Evolutionary conservation across 306 rosid genomes (phyloP).

Genomic region (Cucumis cinereus): DNA sequence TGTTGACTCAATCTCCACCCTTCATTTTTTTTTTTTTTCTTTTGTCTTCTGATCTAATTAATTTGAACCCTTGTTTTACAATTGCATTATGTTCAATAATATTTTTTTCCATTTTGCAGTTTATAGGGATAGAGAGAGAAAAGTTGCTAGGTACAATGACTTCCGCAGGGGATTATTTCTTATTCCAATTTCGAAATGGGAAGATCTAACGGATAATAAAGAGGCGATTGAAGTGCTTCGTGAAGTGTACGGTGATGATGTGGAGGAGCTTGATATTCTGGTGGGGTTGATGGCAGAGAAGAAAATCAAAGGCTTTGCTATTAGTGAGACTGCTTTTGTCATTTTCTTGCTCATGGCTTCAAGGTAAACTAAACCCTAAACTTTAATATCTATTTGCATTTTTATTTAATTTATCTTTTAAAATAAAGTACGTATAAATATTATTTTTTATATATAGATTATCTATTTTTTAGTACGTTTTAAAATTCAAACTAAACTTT

Average conservation of each 20-base stretch:
- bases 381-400: too few species aligned
- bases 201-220: slow-evolving; percentile 46
- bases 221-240: slow-evolving; percentile 30
- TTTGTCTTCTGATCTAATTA: not conserved
- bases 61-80: not conserved
- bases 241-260: slow-evolving; percentile 54
- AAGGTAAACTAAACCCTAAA: slow-evolving; percentile 23
- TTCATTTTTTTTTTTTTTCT: not conserved
- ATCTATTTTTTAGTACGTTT: too few species aligned
- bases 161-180: slow-evolving; percentile 48
- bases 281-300: slow-evolving; percentile 58
- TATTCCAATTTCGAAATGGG: slow-evolving; percentile 62
- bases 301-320: slow-evolving; percentile 65
- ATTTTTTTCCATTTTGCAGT: slow-evolving; percentile 11
- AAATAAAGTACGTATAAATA: too few species aligned
- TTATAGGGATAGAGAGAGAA: slow-evolving; percentile 68
- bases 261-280: slow-evolving; percentile 58
- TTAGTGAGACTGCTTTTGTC: slow-evolving; percentile 58
- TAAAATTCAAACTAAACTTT: too few species aligned
- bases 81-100: too few species aligned
- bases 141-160: slow-evolving; percentile 55
- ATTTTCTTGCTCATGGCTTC: slow-evolving; percentile 54
- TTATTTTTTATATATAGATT: too few species aligned
- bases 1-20: not conserved
- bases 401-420: too few species aligned